Base-by-base conservation (phyloP, 2,329 filamentous ascomycete genomes). In the Fusarium chlamydosporum region DNA sequence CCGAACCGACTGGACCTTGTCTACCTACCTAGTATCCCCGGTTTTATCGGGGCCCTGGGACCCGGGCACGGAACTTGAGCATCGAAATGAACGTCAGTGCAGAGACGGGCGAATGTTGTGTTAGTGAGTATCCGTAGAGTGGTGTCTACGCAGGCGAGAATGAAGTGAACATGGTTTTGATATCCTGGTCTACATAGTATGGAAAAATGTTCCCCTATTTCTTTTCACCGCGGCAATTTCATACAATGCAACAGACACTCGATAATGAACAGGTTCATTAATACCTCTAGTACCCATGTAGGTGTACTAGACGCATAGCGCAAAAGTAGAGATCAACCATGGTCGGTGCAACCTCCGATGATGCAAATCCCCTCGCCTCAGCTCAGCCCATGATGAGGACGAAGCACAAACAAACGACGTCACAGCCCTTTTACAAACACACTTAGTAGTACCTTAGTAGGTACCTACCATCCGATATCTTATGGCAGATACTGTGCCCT, bases 301-400 rank as follows among this genome's bases (percentile, higher is more conserved):
- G n/a, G n/a, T n/a, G n/a, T 26, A 29, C 29, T 29, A 29, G 29
- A 29, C 10, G 18, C 26, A 33, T 60, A 40, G 42, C 35, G 50
- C 35, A 47, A 61, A 23, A 42, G 57, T 31, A 60, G 33, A 51
- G 35, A 58, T 56, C 37, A 52, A 40, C 58, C 65, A 43, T 43
- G 50, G 20, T 43, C 34, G 29, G 18, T 57, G 33, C 50, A 69
- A 64, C 53, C 33, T 42, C 45, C 50, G 37, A 64, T 65, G 52
- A 57, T 68, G 65, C 55, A 56, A 53, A 27, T 33, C 43, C 50
- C 35, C 33, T 54, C 23, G 26, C 35, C 33, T 54, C 23, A 20
- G 18, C 65, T 69, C 56, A 58, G 61, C 43, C 66, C 56, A 62
- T 48, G 52, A 63, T 70, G 66, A 65, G 56, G n/a, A n/a, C 56